Conservation (phyloP, 2,329 filamentous ascomycete genomes). For the Penicillium sp. region DNA sequence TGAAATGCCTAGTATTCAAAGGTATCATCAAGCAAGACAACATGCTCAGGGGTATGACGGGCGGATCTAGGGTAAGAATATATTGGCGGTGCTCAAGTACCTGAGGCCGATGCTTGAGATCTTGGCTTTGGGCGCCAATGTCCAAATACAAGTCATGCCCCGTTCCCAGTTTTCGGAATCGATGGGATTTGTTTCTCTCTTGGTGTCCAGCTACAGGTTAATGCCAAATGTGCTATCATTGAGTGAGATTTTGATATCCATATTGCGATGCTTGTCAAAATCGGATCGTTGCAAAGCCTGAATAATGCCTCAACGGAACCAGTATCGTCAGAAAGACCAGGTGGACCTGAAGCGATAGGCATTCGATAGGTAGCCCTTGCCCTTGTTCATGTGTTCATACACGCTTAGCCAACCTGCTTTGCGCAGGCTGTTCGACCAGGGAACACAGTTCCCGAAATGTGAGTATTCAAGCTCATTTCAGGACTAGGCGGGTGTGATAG, state of each 20-base stretch:
- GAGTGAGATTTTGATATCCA: background rate
- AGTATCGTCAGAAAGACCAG: background rate
- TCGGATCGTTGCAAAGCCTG: background rate
- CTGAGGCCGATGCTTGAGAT: background rate
- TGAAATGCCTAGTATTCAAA: background rate
- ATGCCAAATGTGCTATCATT: background rate
- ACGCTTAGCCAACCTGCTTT: background rate
- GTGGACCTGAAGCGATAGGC: background rate
- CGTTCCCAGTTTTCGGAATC: background rate
- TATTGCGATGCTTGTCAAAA: background rate
- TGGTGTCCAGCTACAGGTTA: background rate
- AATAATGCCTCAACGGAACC: background rate
- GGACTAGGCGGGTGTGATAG: background rate
- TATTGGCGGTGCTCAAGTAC: background rate
- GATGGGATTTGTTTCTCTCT: background rate
- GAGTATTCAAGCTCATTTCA: background rate
- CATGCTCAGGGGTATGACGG: background rate
- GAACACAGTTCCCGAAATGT: background rate
- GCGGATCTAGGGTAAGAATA: background rate
- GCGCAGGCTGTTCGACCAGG: background rate
- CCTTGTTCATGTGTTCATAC: background rate
- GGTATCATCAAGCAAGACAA: background rate
- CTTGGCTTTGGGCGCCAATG: background rate
- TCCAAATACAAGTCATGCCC: background rate
- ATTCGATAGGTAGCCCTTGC: background rate